phyloP scores from a whole-genome alignment of 768 basidiomycete genomes.

The Suillus placidus region DNA sequence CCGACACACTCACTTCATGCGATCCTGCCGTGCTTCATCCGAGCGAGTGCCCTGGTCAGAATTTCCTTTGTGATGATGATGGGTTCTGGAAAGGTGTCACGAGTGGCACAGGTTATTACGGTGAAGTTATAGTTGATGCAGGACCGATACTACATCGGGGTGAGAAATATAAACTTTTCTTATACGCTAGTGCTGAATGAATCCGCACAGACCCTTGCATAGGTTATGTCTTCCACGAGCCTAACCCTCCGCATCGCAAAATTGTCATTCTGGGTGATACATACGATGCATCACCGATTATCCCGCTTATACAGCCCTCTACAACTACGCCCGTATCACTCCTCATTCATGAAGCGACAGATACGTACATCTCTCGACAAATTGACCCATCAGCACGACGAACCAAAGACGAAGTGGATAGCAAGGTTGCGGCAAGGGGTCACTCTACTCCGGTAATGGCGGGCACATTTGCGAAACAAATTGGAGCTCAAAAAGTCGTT shows the following conservation, averaged over 20 bases:
- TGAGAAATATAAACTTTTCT: constrained; percentile 32
- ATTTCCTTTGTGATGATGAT: constrained; percentile 55
- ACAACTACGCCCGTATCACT: constrained; percentile 53
- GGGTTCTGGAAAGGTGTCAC: constrained; percentile 71
- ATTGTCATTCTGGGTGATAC: constrained; percentile 82
- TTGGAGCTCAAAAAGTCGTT: constrained; percentile 62
- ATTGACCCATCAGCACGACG: constrained; percentile 54
- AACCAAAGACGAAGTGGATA: constrained; percentile 42
- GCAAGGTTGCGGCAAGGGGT: constrained; percentile 63
- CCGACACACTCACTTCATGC: constrained; percentile 59
- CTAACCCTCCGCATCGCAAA: constrained; percentile 52
- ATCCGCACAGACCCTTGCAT: constrained; percentile 67
- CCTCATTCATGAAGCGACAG: constrained; percentile 87
- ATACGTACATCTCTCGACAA: constrained; percentile 62
- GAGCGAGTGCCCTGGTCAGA: constrained; percentile 65
- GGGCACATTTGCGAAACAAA: constrained; percentile 66
- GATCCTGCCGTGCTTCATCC: constrained; percentile 51
- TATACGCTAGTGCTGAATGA: constrained; percentile 4
- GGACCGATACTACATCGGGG: constrained; percentile 79
- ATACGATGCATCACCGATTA: constrained; percentile 59
- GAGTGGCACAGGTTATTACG: constrained; percentile 38
- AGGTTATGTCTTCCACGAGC: constrained; percentile 75
- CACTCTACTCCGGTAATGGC: constrained; percentile 84
- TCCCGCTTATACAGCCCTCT: constrained; percentile 48
- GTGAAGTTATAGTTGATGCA: constrained; percentile 63